Conservation (phyloP, 2,329 filamentous ascomycete species). For the Neophaeococcomyces mojaviensis region DNA sequence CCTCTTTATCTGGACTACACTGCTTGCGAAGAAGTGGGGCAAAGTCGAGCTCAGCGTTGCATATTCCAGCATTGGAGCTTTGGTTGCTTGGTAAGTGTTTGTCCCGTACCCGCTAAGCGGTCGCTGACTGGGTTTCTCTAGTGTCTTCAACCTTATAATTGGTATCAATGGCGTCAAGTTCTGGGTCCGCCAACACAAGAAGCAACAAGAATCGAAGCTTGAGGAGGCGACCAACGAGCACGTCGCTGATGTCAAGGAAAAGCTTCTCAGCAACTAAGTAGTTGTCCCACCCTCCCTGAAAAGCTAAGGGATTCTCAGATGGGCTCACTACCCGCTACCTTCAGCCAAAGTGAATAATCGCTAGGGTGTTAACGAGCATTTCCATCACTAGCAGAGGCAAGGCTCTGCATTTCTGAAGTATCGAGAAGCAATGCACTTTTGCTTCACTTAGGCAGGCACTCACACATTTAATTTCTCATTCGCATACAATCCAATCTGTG, state of each 20-base stretch:
- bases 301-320: no score
- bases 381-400: no score
- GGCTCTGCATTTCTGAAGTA: no score
- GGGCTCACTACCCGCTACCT: no score
- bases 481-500: no score
- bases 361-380: no score
- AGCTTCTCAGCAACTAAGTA: neutral
- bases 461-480: no score
- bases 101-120: neutral
- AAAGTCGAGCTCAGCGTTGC: conserved; percentile 8
- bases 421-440: no score
- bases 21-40: conserved; percentile 3
- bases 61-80: conserved; percentile 7
- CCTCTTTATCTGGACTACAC: conserved; percentile 1
- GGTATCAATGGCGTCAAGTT: conserved; percentile 8
- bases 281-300: no score
- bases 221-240: conserved; percentile 1
- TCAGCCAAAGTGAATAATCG: no score
- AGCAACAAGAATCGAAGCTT: neutral
- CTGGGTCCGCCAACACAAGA: conserved; percentile 5
- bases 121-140: neutral
- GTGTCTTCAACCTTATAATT: conserved; percentile 4
- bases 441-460: no score
- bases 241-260: conserved; percentile 6
- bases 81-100: conserved; percentile 9